Base-by-base conservation (phyloP, 2,329 filamentous ascomycete species). In the Fusarium burgessii region DNA sequence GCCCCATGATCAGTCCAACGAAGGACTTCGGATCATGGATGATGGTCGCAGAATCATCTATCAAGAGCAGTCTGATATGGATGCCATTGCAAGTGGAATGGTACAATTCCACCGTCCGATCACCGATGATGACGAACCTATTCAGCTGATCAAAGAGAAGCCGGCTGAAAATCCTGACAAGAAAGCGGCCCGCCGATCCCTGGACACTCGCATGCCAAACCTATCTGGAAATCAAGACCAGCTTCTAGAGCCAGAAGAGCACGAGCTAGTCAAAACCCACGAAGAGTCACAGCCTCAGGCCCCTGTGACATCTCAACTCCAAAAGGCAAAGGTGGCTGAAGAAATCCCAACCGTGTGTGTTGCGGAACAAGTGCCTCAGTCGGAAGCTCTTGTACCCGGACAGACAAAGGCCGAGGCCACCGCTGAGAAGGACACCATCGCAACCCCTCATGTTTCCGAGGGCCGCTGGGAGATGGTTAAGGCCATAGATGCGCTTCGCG, bases 11-110 rank as follows among this genome's bases (percentile, higher is more conserved):
- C 75, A 77, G 52, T 75, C 76, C 50, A 77, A 75, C 29, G 74
- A 77, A 42, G 75, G 76, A 50, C 58, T 77, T 45, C 70, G 73
- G 18, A 76, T 77, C 33, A 38, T 76, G 27, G 75, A 77, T 20
- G 75, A 77, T 52, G 75, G 74, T 20, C 68, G 66, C 54, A 76
- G 73, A 50, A 76, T 76, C 40, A 77, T 76, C 32, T 76, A 76
- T 11, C 70, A 77, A 45, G 70, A 72, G 49, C 74, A 75, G 46
- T 74, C 65, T 50, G 74, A 76, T 35, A 61, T 66, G 40, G 74
- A 77, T 29, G 74, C 63, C 10, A 74, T 76, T 47, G 72, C 68
- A 17, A 70, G 49, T 23, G 74, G 72, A 23, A 64, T 74, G 40
- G 60, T 74, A 2, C 66, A 76, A 32, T 75, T 77, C 38, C 73